These are phyloP conservation scores for Aspergillus eucalypticola DNA, from an alignment of 2,329 filamentous ascomycete genomes.

Conservation along the genomic window DNA sequence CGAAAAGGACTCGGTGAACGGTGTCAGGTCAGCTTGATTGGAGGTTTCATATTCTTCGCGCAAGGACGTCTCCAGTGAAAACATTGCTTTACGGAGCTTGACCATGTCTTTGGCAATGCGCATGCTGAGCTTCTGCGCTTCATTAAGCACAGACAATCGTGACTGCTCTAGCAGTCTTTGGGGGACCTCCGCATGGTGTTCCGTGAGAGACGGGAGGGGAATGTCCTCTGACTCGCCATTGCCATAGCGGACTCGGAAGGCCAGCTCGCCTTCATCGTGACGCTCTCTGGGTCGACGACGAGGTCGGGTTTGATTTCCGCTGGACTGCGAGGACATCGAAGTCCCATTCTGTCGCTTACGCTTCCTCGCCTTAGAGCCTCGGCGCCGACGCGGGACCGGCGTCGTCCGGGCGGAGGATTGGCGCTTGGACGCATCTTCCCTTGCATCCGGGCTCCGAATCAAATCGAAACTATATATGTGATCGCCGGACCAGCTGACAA, in stretches of 20 bases:
- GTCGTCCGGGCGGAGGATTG: slow-evolving; percentile 28
- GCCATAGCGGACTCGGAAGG: slow-evolving; percentile 59
- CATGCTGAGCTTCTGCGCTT: slow-evolving; percentile 55
- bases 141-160: slow-evolving; percentile 51
- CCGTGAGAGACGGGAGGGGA: slow-evolving; percentile 43
- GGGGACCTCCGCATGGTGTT: slow-evolving; percentile 29
- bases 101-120: slow-evolving; percentile 58
- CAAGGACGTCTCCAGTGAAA: slow-evolving; percentile 48
- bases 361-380: slow-evolving; percentile 51
- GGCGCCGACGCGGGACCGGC: slow-evolving; percentile 31
- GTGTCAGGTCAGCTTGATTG: slow-evolving; percentile 28
- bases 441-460: slow-evolving; percentile 57
- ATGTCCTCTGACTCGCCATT: slow-evolving; percentile 64
- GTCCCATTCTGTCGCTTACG: slow-evolving; percentile 57
- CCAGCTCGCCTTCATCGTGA: slow-evolving; percentile 46
- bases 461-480: slow-evolving; percentile 68
- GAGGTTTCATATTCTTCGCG: slow-evolving; percentile 33
- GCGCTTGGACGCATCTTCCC: slow-evolving; percentile 40
- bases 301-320: slow-evolving; percentile 49
- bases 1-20: slow-evolving; percentile 43
- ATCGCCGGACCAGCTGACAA: slow-evolving; percentile 69
- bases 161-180: slow-evolving; percentile 41
- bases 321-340: slow-evolving; percentile 45
- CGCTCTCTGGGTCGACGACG: slow-evolving; percentile 49
- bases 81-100: slow-evolving; percentile 57